Percentiles rank a stretch among this genome's conserved stretches.
Evolutionary conservation across 768 basidiomycete species (phyloP).

Genomic region (Auricularia sp.): DNA sequence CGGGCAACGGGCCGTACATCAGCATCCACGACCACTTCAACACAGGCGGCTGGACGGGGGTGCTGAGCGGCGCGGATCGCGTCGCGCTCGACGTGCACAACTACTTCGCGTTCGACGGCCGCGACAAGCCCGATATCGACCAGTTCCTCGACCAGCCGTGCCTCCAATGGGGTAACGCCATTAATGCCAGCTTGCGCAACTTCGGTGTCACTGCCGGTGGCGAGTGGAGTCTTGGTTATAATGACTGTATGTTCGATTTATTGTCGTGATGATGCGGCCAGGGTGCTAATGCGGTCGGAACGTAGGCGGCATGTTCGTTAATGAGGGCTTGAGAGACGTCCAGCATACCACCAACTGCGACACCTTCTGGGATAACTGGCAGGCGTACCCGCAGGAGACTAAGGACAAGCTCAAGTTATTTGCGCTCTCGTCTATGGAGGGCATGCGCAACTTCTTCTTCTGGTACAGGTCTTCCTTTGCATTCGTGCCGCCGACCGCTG

Average conservation of each 20-base stretch:
- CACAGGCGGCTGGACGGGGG: conserved; percentile 35
- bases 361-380: not conserved
- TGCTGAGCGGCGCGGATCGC: conserved; percentile 50
- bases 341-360: not conserved
- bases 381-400: conserved; percentile 11
- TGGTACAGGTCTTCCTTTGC: conserved; percentile 36
- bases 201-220: conserved; percentile 70
- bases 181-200: conserved; percentile 32
- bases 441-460: conserved; percentile 56
- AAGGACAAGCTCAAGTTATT: conserved; percentile 45
- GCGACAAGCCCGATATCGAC: conserved; percentile 18
- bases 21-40: conserved; percentile 57
- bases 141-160: conserved; percentile 15
- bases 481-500: conserved; percentile 15
- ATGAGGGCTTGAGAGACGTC: not conserved
- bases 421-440: conserved; percentile 52
- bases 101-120: conserved; percentile 51
- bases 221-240: conserved; percentile 53
- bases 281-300: not conserved
- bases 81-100: conserved; percentile 56
- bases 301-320: not conserved
- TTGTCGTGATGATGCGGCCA: not conserved
- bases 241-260: conserved; percentile 1
- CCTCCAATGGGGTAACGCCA: conserved; percentile 24
- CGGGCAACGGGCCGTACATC: conserved; percentile 50